Base-by-base conservation (phyloP, 2,329 filamentous ascomycete genomes). In the Beauveria sp. region DNA sequence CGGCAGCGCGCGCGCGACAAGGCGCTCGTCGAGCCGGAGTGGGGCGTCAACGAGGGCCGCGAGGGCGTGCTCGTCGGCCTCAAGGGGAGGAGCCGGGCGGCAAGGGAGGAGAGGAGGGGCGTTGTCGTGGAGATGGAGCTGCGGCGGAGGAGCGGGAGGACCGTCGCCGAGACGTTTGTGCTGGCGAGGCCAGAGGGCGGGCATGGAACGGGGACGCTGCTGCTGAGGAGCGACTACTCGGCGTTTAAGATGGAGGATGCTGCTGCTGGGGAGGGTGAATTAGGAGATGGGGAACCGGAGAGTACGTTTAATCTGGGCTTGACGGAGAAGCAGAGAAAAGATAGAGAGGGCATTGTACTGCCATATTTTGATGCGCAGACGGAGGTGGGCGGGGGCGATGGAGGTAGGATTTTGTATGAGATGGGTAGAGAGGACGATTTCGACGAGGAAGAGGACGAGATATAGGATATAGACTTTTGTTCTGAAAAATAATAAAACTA, bases 371-470 rank as follows among this genome's bases (percentile, higher is more conserved):
- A 99, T 78, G 95, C 95, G 26, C 95, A 99, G 80, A 90, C 86
- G 59, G 88, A 88, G 53, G 83, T 86, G 57, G 88, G 87, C 1
- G 83, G 85, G 0, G 93, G 93, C 0, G 91, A 96, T 69, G 93
- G 95, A 5, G 95, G 95, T 0, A 83, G 93, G 64, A 99, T 99
- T 66, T 72, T 99, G 69, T 99, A 99, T 73, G 93, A 98, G 68
- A 96, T 98, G 90, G 93, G 93, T 1, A 84, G 87, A 65, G 95
- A 98, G 77, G 95, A 99, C 74, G 92, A 98, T 72, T 98, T 97
- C 76, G 93, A 96, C 68, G 93, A 96, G 63, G 92, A 96, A 70
- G 92, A 97, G 70, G 93, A 97, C 76, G 93, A 97, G 76, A 92
- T 93, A 66, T 93, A 58, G 54, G 22, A 22, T 5, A 22, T 3